These are phyloP conservation scores for Candolleomyces efflorescens DNA, from an alignment of 768 basidiomycete genomes.

Conservation along the genomic window DNA sequence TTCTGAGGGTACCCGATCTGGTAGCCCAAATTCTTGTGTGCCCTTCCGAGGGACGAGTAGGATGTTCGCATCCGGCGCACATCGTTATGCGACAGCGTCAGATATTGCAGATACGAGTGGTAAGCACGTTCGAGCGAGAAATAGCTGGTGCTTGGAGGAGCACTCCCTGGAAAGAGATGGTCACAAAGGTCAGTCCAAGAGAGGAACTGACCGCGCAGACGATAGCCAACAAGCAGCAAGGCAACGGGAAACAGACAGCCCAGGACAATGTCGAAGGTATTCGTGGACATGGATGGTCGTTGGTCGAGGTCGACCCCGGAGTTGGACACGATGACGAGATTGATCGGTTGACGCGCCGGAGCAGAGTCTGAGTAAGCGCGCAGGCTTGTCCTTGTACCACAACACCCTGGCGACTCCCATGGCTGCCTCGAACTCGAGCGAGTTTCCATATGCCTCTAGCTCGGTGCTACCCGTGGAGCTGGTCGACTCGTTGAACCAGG, in stretches of 20 bases:
- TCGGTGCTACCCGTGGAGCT: slow-evolving; percentile 49
- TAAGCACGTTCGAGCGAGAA: slow-evolving; percentile 46
- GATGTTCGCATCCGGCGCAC: slow-evolving; percentile 36
- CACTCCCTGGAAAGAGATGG: slow-evolving; percentile 18
- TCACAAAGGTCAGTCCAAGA: slow-evolving; percentile 23
- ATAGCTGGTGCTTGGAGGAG: slow-evolving; percentile 11
- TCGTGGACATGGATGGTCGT: not conserved
- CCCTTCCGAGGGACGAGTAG: slow-evolving; percentile 39
- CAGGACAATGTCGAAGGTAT: slow-evolving; percentile 32
- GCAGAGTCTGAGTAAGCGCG: not conserved
- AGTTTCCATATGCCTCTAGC: slow-evolving; percentile 11
- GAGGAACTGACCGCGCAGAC: slow-evolving; percentile 20
- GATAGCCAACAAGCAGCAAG: slow-evolving; percentile 26
- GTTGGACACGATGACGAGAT: too few relatives aligned
- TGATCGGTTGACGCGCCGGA: too few relatives aligned
- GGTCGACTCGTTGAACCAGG: slow-evolving; percentile 50
- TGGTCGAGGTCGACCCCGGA: too few relatives aligned
- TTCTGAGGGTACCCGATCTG: slow-evolving; percentile 53
- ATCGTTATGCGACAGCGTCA: slow-evolving; percentile 36
- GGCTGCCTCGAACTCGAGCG: not conserved
- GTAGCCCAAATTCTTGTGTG: slow-evolving; percentile 45
- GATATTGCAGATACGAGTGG: slow-evolving; percentile 41
- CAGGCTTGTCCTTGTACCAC: not conserved
- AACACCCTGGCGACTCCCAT: not conserved
- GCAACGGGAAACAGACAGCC: slow-evolving; percentile 35